Evolutionary conservation across 176 grass and related monocot species (phyloP), one percentile per base, ranked within the genome.

Genomic region (Musa itinerans): DNA sequence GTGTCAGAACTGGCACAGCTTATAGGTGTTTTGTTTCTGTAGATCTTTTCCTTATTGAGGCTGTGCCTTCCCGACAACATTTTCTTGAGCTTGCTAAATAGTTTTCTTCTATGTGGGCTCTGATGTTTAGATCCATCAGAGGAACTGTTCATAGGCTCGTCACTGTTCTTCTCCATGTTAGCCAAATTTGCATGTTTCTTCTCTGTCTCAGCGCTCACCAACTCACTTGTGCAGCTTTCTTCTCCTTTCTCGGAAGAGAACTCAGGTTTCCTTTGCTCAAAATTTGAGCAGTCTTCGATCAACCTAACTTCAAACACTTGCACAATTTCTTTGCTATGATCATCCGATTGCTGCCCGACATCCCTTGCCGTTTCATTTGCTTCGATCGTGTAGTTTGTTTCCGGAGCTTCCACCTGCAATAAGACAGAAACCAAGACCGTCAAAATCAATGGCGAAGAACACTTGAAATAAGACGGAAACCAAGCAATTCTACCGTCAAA

Each of bases 21-120:
- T 2, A 3, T 17, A 69, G 29, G 43, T 49, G 68, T 50, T 50
- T 70, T 50, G 11, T 20, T 20, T 51, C 34, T 12, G 17, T 19
- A 20, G n/a, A 2, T 19, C 10, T 50, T 70, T 17, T 17, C 68
- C n/a, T 70, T 70, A 15, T 1, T 49, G 68, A 3, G 10, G 27
- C 14, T 50, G 34, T 70, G 68, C 43, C 51, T 70, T 70, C 68
- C 48, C 0, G 11, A 19, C 1, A 50, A 11, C 68, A 70, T 21
- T 15, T 50, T 70, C 68, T 70, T 49, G 16, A 70, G 68, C 68
- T 70, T 70, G 68, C 43, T n/a, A 20, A 70, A 19, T 1, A 70
- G 8, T n/a, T 70, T 50, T 70, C 13, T 70, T 50, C 68, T 50
- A n/a, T 15, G 48, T 16, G 43, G 13, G 8, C 6, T 11, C 2